Conservation (phyloP, 805 yeast genomes). For the Saccharomycopsis malanga region DNA sequence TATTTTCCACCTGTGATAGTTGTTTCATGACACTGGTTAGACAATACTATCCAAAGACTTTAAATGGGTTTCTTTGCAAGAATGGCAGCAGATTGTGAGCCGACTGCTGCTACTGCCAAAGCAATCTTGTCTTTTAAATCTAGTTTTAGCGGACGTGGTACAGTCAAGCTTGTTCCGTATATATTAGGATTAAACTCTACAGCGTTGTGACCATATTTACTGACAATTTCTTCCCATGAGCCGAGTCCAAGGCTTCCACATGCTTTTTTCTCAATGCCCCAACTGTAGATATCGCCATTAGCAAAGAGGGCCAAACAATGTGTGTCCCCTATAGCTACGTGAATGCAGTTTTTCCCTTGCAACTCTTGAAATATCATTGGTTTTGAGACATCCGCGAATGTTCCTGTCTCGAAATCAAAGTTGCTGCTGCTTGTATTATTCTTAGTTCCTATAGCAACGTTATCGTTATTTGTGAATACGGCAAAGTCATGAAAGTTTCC, state of each 20-base stretch:
- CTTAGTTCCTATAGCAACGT: constrained; percentile 14
- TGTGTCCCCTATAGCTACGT: constrained; percentile 65
- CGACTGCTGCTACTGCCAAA: constrained; percentile 62
- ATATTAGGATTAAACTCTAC: constrained; percentile 29
- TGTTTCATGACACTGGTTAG: too few species aligned
- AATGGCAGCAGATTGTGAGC: constrained; percentile 76
- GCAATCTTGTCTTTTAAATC: constrained; percentile 37
- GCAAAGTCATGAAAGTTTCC: constrained; percentile 52
- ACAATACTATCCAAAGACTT: not conserved
- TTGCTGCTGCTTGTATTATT: constrained; percentile 3
- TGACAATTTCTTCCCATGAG: constrained; percentile 18
- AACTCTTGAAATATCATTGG: constrained; percentile 36
- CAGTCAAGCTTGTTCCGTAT: constrained; percentile 25
- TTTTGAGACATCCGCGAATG: constrained; percentile 16
- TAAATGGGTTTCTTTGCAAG: constrained; percentile 23
- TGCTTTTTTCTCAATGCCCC: constrained; percentile 58
- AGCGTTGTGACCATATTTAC: constrained; percentile 23
- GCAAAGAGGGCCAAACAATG: constrained; percentile 58
- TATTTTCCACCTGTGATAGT: too few species aligned
- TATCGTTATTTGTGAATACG: constrained; percentile 45
- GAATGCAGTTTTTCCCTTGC: constrained; percentile 42
- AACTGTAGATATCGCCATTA: constrained; percentile 49
- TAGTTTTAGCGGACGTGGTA: constrained; percentile 38
- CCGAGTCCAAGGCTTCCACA: constrained; percentile 77
- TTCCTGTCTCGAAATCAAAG: constrained; percentile 32